Conservation (phyloP, 768 basidiomycete species). For the Leccinum imitatum region DNA sequence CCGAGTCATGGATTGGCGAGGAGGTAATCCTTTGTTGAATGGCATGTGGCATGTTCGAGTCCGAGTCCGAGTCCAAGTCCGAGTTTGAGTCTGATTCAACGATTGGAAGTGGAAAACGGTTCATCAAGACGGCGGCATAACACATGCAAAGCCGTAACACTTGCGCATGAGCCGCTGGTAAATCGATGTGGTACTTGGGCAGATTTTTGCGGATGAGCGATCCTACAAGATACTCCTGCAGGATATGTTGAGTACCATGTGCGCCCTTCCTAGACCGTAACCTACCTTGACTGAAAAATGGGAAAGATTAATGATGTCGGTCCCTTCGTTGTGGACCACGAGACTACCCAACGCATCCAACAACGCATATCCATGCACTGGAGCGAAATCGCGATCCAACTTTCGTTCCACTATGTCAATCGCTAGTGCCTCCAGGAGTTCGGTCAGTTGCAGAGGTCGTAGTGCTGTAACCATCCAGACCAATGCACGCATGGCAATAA, state of each 20-base stretch:
- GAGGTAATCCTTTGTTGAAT: too few relatives aligned
- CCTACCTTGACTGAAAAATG: conserved; percentile 22
- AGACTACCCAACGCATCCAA: conserved; percentile 14
- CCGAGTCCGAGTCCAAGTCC: too few relatives aligned
- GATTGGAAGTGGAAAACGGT: neutral
- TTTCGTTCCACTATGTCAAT: conserved; percentile 6
- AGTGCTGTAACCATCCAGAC: conserved; percentile 17
- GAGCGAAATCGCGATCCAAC: neutral
- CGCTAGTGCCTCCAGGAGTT: conserved; percentile 12
- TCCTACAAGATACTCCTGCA: neutral
- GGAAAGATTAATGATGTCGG: conserved; percentile 4
- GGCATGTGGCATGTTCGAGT: too few relatives aligned
- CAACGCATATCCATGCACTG: neutral
- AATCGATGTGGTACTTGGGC: neutral
- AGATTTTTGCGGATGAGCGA: neutral
- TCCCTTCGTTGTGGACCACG: conserved; percentile 9
- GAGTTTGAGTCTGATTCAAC: neutral
- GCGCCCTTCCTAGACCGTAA: neutral
- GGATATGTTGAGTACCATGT: neutral
- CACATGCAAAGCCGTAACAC: neutral
- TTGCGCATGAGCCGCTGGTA: neutral
- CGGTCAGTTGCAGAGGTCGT: conserved; percentile 3
- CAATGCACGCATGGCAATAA: conserved; percentile 3
- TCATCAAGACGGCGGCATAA: neutral
- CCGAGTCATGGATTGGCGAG: too few relatives aligned